Base-by-base conservation (phyloP, 2,329 filamentous ascomycete species). In the Curvularia lunata region DNA sequence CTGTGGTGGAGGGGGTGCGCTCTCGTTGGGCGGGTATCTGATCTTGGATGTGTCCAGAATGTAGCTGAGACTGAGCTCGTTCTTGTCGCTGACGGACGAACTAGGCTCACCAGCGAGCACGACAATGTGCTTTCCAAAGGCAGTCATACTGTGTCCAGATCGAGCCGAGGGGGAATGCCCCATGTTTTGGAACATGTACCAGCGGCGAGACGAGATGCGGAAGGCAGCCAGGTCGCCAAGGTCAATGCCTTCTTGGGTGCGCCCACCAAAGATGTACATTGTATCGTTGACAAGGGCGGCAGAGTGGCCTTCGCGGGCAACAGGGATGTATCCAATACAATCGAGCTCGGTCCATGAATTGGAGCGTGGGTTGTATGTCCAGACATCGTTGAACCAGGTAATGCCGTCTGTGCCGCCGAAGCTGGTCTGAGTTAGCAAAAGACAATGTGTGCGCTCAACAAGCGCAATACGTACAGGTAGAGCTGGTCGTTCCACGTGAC, bases 101-200 rank as follows among this genome's bases (percentile, higher is more conserved):
- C 93, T 98, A 13, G 95, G 95, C 77, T 99, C 96, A 63, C 95
- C 95, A 37, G 91, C 96, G 30, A 98, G 83, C 40, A 98, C 91
- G 47, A 98, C 89, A 62, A 99, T 89, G 58, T 93, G 91, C 76
- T 97, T 97, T 28, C 91, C 92, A 62, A 94, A 91, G 2, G 92
- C 88, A 2, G 95, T 98, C 95, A 99, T 98, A 76, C 92, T 97
- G 76, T 99, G 95, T 1, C 95, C 95, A 16, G 94, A 98, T 59
- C 95, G 86, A 30, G 95, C 88, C 3, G 93, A 97, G 0, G 95
- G 95, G 1, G 93, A 96, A 3, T 93, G 93, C 0, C 95, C 95
- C 95, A 99, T 99, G 73, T 99, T 99, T 73, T 99, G 95, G 78
- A 99, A 99, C 34, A 95, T 99, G 76, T 98, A 99, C 95, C 95